Percentiles rank a stretch among this genome's conserved stretches.
Evolutionary conservation across 352 stramenopile species (phyloP).

Genomic region (Elongisporangium undulatum): DNA sequence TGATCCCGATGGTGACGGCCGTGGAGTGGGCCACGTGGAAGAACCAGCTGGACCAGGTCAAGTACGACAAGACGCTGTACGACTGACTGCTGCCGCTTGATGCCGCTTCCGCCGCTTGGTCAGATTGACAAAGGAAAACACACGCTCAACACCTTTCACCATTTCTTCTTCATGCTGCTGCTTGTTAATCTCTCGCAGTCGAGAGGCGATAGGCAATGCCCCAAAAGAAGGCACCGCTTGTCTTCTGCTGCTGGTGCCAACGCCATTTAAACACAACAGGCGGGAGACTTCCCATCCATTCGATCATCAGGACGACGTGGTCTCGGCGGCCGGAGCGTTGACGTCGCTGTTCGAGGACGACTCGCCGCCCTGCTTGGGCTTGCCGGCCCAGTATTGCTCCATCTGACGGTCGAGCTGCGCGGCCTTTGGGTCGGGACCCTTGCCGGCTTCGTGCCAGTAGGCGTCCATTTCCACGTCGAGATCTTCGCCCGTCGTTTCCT

Average conservation of each 20-base stretch:
- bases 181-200: neutral
- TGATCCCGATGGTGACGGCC: constrained; percentile 78
- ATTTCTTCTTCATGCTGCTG: neutral
- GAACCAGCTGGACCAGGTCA: constrained; percentile 62
- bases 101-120: no score
- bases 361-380: constrained; percentile 46
- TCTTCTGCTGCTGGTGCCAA: no score
- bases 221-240: neutral
- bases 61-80: constrained; percentile 78
- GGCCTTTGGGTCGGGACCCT: constrained; percentile 83
- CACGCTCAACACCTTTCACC: neutral
- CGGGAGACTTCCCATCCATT: constrained; percentile 1
- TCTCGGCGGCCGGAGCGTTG: constrained; percentile 16
- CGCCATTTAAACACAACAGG: neutral
- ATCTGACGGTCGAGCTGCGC: constrained; percentile 80
- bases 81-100: constrained; percentile 24
- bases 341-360: constrained; percentile 10
- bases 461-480: constrained; percentile 86
- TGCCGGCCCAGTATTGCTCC: constrained; percentile 87
- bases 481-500: constrained; percentile 60
- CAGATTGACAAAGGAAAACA: neutral
- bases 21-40: constrained; percentile 86
- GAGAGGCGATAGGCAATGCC: neutral
- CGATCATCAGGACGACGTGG: constrained; percentile 26
- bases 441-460: constrained; percentile 87